phyloP scores from a whole-genome alignment of 352 stramenopile genomes.

The Globisporangium middletonii region DNA sequence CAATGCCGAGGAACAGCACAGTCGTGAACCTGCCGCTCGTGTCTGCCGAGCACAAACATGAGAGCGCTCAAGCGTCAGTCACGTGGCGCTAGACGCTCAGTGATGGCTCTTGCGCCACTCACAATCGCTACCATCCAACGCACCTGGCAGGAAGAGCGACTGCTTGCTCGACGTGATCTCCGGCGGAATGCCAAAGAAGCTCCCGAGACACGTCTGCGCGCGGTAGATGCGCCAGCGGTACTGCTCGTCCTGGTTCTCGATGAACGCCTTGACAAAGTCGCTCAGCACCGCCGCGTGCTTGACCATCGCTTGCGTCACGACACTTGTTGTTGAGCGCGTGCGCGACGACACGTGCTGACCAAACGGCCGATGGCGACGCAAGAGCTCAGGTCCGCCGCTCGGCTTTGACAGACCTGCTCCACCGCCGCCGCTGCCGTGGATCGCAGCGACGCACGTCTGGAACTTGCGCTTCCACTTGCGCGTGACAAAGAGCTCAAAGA shows the following conservation, averaged over 20 bases:
- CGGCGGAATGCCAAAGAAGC: conserved; percentile 62
- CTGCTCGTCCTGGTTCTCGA: conserved; percentile 78
- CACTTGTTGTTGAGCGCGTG: neutral
- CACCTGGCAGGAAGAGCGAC: conserved; percentile 63
- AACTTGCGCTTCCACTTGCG: conserved; percentile 84
- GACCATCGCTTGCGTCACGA: conserved; percentile 47
- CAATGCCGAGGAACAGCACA: conserved; percentile 69
- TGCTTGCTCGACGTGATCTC: conserved; percentile 67
- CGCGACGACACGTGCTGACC: neutral
- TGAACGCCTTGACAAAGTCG: conserved; percentile 80
- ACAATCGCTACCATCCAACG: neutral
- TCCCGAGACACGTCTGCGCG: conserved; percentile 65
- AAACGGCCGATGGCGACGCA: conserved; percentile 13
- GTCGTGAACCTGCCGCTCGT: conserved; percentile 39
- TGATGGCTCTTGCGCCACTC: neutral
- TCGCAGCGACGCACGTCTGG: conserved; percentile 39
- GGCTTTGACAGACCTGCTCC: neutral
- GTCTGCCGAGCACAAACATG: conserved; percentile 24
- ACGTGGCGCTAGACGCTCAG: neutral
- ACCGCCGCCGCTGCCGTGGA: conserved; percentile 18
- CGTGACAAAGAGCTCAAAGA: conserved; percentile 91
- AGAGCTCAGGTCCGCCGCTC: conserved; percentile 3
- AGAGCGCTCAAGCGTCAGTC: neutral
- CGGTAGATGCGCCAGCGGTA: conserved; percentile 75
- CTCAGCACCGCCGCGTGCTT: conserved; percentile 42